Percentiles rank a stretch among this genome's conserved stretches.
Conservation (phyloP, 345 rosid genomes). For the Populus nigra region DNA sequence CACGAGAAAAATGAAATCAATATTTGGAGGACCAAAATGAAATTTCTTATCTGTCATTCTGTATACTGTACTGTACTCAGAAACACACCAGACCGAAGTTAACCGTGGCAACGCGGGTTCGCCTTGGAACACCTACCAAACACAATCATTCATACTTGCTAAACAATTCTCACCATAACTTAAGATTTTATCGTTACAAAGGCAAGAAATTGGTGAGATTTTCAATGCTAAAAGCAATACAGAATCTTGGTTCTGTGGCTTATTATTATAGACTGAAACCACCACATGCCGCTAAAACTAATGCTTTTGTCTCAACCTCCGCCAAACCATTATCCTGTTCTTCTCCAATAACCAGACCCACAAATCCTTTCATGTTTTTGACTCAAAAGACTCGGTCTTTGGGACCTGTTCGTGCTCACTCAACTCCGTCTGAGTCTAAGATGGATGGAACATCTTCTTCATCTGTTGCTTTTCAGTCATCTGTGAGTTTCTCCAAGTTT, state of each 20-base stretch:
- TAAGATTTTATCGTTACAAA: neutral
- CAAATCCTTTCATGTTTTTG: constrained; percentile 11
- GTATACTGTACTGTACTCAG: neutral
- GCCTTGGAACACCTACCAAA: neutral
- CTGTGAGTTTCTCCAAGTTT: constrained; percentile 47
- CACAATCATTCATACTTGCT: neutral
- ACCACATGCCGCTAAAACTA: constrained; percentile 32
- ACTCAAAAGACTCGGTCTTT: constrained; percentile 28
- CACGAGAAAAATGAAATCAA: neutral
- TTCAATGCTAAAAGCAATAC: constrained; percentile 72
- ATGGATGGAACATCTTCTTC: constrained; percentile 43
- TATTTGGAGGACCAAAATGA: neutral
- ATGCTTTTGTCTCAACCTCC: constrained; percentile 33
- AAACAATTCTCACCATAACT: neutral
- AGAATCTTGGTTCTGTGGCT: constrained; percentile 54
- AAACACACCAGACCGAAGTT: neutral
- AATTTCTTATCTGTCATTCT: neutral
- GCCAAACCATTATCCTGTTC: constrained; percentile 31
- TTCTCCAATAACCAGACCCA: constrained; percentile 14
- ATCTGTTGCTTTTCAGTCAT: constrained; percentile 44
- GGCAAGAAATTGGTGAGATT: neutral
- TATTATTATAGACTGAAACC: constrained; percentile 53
- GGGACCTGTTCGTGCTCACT: constrained; percentile 34
- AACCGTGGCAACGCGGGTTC: neutral
- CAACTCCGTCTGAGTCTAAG: constrained; percentile 48